A percentile compares a stretch with the other conserved stretches of the same genome.
Evolutionary conservation across 2,329 filamentous ascomycete genomes (phyloP).

Genomic region (Coleophoma cylindrospora): DNA sequence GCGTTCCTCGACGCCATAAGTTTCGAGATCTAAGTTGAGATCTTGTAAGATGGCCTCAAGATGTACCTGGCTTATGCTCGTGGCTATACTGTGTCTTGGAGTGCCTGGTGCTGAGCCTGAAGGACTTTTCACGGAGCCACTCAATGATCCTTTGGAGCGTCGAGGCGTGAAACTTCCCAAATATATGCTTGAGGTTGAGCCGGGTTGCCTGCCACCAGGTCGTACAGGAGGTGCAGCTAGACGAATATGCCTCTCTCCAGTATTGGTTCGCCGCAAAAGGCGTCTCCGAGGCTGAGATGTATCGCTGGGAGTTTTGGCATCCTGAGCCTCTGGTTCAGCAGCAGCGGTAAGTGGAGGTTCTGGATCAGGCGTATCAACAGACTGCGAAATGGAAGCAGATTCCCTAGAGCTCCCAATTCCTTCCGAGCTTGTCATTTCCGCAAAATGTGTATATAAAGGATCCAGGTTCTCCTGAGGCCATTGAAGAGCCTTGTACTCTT

Average conservation of each 20-base stretch:
- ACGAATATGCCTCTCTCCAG: constrained; percentile 17
- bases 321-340: no score
- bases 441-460: no score
- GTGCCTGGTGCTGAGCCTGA: constrained; percentile 18
- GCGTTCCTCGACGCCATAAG: constrained; percentile 36
- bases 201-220: constrained; percentile 10
- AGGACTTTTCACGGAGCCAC: constrained; percentile 10
- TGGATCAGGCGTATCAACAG: no score
- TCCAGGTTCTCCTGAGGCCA: no score
- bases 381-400: no score
- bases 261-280: not conserved
- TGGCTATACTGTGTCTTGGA: constrained; percentile 11
- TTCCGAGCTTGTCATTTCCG: no score
- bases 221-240: constrained; percentile 12
- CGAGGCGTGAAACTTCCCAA: constrained; percentile 22
- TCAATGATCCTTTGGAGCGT: constrained; percentile 16
- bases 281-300: not conserved
- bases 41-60: constrained; percentile 26
- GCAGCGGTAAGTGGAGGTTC: no score
- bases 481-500: no score
- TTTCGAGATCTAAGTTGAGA: constrained; percentile 30
- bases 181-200: constrained; percentile 24
- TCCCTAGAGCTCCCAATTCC: no score
- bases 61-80: constrained; percentile 24
- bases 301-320: no score